These are phyloP conservation scores for Aspergillus sp. DNA, from an alignment of 2,329 filamentous ascomycete species.

Conservation along the genomic window DNA sequence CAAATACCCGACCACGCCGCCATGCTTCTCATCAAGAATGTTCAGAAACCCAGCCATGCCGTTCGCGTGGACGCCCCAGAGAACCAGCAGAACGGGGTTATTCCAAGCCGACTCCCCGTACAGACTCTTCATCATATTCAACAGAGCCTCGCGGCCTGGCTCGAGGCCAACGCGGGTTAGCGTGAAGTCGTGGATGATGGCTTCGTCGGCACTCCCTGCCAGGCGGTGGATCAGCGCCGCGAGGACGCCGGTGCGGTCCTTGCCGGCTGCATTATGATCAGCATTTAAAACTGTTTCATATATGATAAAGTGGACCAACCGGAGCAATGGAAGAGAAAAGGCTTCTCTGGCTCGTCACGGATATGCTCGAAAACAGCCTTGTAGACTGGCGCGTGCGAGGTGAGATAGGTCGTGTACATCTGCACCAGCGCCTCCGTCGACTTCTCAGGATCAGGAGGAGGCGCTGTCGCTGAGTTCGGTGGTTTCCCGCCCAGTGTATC, in stretches of 20 bases:
- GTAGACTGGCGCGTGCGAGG: constrained; percentile 60
- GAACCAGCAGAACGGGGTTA: constrained; percentile 23
- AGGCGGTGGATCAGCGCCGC: constrained; percentile 66
- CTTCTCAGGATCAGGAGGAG: constrained; percentile 46
- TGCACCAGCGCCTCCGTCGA: constrained; percentile 65
- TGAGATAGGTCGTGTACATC: constrained; percentile 67
- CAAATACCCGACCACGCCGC: constrained; percentile 24
- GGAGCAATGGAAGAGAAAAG: constrained; percentile 66
- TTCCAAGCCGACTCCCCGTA: constrained; percentile 20
- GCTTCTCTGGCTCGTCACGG: constrained; percentile 44
- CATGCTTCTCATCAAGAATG: constrained; percentile 21
- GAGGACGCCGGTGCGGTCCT: constrained; percentile 75
- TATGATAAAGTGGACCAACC: too few relatives aligned
- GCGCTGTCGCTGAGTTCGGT: neutral
- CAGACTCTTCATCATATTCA: constrained; percentile 17
- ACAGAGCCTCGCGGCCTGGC: constrained; percentile 22
- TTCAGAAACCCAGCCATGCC: constrained; percentile 28
- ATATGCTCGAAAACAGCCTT: constrained; percentile 63
- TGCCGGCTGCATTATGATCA: constrained; percentile 68
- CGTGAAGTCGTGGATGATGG: constrained; percentile 66
- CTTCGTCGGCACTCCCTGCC: constrained; percentile 58
- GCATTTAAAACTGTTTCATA: too few relatives aligned
- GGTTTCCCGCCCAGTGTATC: constrained; percentile 52
- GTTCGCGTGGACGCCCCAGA: constrained; percentile 24
- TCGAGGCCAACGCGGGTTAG: constrained; percentile 28